These are phyloP conservation scores for Aspergillus cristatus DNA, from an alignment of 495 filamentous ascomycete genomes.

Conservation along the genomic window DNA sequence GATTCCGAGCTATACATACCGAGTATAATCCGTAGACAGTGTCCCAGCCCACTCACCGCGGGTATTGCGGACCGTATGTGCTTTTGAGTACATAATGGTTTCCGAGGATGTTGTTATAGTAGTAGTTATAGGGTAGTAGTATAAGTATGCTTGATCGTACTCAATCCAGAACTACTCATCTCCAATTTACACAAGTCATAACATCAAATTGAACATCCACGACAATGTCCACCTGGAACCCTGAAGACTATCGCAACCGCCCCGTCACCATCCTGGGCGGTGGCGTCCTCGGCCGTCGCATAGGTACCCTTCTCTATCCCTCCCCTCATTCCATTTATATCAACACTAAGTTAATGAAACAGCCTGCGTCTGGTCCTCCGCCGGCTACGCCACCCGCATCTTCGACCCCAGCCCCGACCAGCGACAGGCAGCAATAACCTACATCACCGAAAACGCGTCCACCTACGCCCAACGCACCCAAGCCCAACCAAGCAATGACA, in stretches of 20 bases:
- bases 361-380: slow-evolving; percentile 32
- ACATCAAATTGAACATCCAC: background rate
- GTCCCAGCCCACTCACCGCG: too few relatives aligned
- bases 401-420: slow-evolving; percentile 32
- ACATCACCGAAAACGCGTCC: slow-evolving; percentile 26
- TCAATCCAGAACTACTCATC: too few relatives aligned
- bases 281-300: slow-evolving; percentile 38
- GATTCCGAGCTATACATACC: too few relatives aligned
- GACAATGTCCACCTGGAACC: slow-evolving; percentile 14
- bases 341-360: background rate
- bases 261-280: slow-evolving; percentile 37
- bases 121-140: too few relatives aligned
- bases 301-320: slow-evolving; percentile 16
- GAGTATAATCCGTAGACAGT: too few relatives aligned
- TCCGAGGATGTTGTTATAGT: too few relatives aligned
- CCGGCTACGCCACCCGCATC: slow-evolving; percentile 32
- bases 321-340: too few relatives aligned
- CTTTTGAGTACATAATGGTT: too few relatives aligned
- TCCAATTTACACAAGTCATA: too few relatives aligned
- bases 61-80: too few relatives aligned
- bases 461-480: slow-evolving; percentile 25
- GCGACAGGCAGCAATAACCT: slow-evolving; percentile 21
- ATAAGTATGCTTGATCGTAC: too few relatives aligned
- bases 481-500: slow-evolving; percentile 12
- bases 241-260: slow-evolving; percentile 22